phyloP scores from a whole-genome alignment of 2,329 filamentous ascomycete species.

The Thielaviopsis ethacetica region DNA sequence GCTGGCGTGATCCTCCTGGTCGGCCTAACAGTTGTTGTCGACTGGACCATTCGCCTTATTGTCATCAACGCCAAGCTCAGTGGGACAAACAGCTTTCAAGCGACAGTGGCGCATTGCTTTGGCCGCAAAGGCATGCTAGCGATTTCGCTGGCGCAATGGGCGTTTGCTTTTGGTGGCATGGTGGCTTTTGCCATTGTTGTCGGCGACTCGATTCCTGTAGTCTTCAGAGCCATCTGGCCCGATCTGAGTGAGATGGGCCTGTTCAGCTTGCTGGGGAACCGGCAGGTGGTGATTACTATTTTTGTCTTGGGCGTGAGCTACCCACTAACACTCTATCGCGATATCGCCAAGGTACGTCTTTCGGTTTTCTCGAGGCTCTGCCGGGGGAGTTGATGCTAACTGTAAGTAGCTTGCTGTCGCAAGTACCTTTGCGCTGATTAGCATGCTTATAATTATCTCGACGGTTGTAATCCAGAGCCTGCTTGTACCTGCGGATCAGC shows the following conservation, averaged over 20 bases:
- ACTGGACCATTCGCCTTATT: conserved; percentile 96
- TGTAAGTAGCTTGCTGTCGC: conserved; percentile 69
- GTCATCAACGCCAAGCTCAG: conserved; percentile 96
- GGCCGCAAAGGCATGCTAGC: conserved; percentile 75
- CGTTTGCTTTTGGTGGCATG: conserved; percentile 98
- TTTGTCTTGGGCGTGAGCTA: conserved; percentile 77
- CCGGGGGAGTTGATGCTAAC: conserved; percentile 1
- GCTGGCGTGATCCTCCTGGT: conserved; percentile 67
- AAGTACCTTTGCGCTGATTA: conserved; percentile 78
- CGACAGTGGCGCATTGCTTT: conserved; percentile 91
- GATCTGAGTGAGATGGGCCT: conserved; percentile 55
- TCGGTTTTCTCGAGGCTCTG: neutral
- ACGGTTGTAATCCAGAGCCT: conserved; percentile 77
- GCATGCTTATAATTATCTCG: conserved; percentile 79
- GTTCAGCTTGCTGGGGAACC: conserved; percentile 65
- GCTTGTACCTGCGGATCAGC: conserved; percentile 52
- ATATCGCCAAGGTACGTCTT: conserved; percentile 72
- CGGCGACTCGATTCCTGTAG: conserved; percentile 88
- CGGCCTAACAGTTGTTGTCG: conserved; percentile 64
- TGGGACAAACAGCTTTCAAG: conserved; percentile 85
- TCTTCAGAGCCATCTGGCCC: conserved; percentile 69
- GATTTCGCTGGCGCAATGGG: conserved; percentile 84
- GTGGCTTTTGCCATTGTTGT: conserved; percentile 96
- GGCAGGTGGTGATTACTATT: conserved; percentile 71
- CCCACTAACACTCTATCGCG: conserved; percentile 81